Evolutionary conservation across 495 filamentous ascomycete genomes (phyloP).

Genomic region (Hamigera avellanea): DNA sequence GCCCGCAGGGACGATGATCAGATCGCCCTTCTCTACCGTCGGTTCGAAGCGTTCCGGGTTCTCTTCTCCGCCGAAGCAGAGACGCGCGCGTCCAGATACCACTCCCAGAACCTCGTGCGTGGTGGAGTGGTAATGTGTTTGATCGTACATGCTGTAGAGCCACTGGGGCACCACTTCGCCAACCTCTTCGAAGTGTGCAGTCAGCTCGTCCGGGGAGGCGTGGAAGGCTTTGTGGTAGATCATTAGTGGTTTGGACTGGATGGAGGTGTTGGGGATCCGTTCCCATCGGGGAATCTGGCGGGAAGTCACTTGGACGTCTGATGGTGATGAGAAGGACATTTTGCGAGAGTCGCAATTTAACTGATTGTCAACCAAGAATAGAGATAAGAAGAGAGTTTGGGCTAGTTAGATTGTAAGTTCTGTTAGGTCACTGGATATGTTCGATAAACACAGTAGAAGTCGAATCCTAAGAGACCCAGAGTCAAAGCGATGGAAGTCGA

Average conservation of each 20-base stretch:
- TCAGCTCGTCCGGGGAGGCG: slow-evolving; percentile 34
- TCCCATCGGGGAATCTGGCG: slow-evolving; percentile 42
- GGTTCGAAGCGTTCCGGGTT: slow-evolving; percentile 47
- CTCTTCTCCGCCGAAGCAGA: slow-evolving; percentile 57
- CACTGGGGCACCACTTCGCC: slow-evolving; percentile 51
- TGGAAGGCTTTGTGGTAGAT: slow-evolving; percentile 47
- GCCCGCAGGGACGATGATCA: slow-evolving; percentile 55
- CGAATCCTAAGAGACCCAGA: too few relatives aligned
- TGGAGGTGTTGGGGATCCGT: slow-evolving; percentile 52
- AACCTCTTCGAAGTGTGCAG: slow-evolving; percentile 36
- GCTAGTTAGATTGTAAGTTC: too few relatives aligned
- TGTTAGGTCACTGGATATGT: too few relatives aligned
- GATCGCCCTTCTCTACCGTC: slow-evolving; percentile 45
- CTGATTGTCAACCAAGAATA: too few relatives aligned
- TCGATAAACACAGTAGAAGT: too few relatives aligned
- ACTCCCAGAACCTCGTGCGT: slow-evolving; percentile 57
- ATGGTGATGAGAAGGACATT: slow-evolving; percentile 31
- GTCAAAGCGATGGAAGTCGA: too few relatives aligned
- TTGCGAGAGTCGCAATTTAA: background rate
- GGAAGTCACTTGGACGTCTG: slow-evolving; percentile 8
- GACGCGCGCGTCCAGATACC: slow-evolving; percentile 40
- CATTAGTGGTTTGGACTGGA: slow-evolving; percentile 50
- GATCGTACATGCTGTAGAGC: slow-evolving; percentile 55
- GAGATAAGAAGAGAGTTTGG: too few relatives aligned
- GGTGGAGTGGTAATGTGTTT: slow-evolving; percentile 54